phyloP scores from a whole-genome alignment of 306 rosid species.

The Echinosophora koreensis region DNA sequence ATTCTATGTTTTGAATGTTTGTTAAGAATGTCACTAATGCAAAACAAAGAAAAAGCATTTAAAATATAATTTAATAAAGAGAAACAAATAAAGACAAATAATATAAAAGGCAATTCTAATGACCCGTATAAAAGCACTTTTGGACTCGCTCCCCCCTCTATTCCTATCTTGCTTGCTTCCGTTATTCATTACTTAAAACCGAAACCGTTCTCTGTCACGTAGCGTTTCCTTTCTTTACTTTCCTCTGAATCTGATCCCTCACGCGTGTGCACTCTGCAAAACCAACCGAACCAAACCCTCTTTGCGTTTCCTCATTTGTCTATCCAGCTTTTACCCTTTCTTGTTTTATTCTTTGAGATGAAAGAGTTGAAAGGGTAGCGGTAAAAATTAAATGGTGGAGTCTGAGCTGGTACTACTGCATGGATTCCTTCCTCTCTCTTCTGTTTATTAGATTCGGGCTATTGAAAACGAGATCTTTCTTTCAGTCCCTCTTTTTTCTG shows the following conservation, averaged over 20 bases:
- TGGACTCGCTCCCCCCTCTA: neutral
- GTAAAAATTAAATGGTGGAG: slow-evolving; percentile 3
- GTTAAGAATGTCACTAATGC: no score
- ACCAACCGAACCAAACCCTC: slow-evolving; percentile 33
- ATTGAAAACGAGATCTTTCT: slow-evolving; percentile 46
- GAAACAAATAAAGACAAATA: neutral
- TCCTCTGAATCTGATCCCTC: slow-evolving; percentile 32
- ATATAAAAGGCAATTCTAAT: neutral
- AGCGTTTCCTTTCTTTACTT: no score
- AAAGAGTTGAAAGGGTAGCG: slow-evolving; percentile 1
- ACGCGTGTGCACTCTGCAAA: slow-evolving; percentile 51
- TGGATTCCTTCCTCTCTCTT: slow-evolving; percentile 27
- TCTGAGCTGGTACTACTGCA: neutral
- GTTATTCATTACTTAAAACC: slow-evolving; percentile 13
- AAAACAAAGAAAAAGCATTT: neutral
- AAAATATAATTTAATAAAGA: neutral
- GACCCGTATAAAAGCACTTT: neutral
- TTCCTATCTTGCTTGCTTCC: slow-evolving; percentile 26
- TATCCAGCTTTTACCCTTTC: neutral
- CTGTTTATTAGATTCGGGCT: slow-evolving; percentile 43
- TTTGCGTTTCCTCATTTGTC: slow-evolving; percentile 28
- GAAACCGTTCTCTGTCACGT: slow-evolving; percentile 44
- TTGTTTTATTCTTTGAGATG: neutral
- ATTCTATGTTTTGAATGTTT: no score
- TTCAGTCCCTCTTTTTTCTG: slow-evolving; percentile 42